phyloP scores from a whole-genome alignment of 2,329 filamentous ascomycete genomes.

The Cercospora sojina region DNA sequence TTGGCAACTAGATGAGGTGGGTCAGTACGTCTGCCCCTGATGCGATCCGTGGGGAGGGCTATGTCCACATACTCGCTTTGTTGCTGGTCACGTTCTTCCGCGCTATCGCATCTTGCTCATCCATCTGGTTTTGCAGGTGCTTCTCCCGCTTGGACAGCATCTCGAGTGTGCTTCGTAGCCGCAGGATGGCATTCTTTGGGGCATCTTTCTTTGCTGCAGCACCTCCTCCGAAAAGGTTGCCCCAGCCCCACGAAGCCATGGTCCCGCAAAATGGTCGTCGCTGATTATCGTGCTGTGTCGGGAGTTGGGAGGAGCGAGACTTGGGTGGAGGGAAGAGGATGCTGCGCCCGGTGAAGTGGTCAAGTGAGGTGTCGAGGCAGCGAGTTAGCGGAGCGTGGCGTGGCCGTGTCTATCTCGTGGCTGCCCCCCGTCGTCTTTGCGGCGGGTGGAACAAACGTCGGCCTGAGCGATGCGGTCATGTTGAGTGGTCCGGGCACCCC shows the following conservation, averaged over 20 bases:
- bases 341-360: background rate
- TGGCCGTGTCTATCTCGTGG: conserved; percentile 4
- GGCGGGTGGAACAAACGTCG: background rate
- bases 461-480: conserved; percentile 10
- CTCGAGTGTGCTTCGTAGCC: conserved; percentile 82
- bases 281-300: background rate
- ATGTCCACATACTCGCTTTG: conserved; percentile 71
- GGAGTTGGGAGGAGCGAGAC: background rate
- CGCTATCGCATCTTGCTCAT: conserved; percentile 84
- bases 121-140: conserved; percentile 87
- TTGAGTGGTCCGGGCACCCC: conserved; percentile 1
- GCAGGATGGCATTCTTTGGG: conserved; percentile 94
- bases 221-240: conserved; percentile 79
- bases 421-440: background rate
- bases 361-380: conserved; percentile 2
- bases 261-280: conserved; percentile 3
- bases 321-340: background rate
- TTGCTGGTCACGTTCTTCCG: conserved; percentile 85
- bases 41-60: conserved; percentile 3
- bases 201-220: conserved; percentile 85
- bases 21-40: background rate
- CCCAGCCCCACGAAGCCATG: conserved; percentile 53
- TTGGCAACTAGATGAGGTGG: conserved; percentile 67
- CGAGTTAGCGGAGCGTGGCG: background rate
- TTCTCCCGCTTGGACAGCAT: conserved; percentile 97